Evolutionary conservation across 805 yeast genomes (phyloP), one percentile per base, ranked within the genome.

Genomic region (Candida easanensis): DNA sequence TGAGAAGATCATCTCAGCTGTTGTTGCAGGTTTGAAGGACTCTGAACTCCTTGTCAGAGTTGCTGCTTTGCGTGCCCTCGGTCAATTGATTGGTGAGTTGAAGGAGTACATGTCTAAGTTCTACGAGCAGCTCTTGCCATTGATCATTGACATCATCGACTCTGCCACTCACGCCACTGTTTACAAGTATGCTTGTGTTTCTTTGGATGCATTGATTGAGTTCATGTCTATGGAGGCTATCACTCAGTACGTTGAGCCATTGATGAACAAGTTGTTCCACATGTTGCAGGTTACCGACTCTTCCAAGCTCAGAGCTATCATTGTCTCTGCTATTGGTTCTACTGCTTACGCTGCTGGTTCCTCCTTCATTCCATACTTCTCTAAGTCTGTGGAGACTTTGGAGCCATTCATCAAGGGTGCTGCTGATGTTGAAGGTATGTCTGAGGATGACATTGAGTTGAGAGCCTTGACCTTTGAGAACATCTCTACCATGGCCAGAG

Each of bases 281-380:
- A 84, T 93, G 86, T 77, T 91, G 57, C 83, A 80, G 56, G 73
- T 77, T 50, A 87, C 95, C 38, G 75, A 80, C 54, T 84, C 90
- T 18, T 78, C 95, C 14, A 68, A 67, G 46, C 72, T 86, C 60
- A 84, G 81, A 64, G 70, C 86, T 38, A 87, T 88, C 47, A 82
- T 86, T 60, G 97, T 93, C 46, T 86, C 96, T 41, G 97, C 97
- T 31, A 87, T 93, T 63, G 98, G 98, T 43, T 90, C 98, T 31
- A 88, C 96, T 46, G 98, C 99, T 22, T 89, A 84, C 61, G 96
- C 98, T 44, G 80, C 96, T 34, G 97, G 97, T 66, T 82, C 82
- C 56, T 76, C 85, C 31, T 93, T 87, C 68, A 71, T 76, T 47
- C 97, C 98, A 47, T 93, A 77, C 71, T 91, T 91, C 66, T 78